phyloP scores from a whole-genome alignment of 2,329 filamentous ascomycete genomes.

The Stachybotrys chartarum region DNA sequence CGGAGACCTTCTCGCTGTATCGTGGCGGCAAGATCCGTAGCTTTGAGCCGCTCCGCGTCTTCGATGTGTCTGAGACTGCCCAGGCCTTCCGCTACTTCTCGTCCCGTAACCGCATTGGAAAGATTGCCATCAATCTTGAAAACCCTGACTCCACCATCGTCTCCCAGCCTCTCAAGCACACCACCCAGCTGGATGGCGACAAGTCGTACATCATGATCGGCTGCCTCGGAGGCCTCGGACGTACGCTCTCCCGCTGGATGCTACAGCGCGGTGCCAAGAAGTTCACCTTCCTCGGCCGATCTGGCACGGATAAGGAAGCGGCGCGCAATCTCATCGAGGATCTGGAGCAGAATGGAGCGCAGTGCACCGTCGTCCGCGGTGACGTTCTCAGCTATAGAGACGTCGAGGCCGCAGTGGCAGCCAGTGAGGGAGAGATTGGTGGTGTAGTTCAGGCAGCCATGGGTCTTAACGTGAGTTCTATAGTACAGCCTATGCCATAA shows the following conservation, averaged over 20 bases:
- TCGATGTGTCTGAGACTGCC: constrained; percentile 10
- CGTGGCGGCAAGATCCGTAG: constrained; percentile 6
- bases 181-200: constrained; percentile 3
- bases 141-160: neutral
- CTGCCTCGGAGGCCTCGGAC: constrained; percentile 18
- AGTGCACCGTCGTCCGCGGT: constrained; percentile 15
- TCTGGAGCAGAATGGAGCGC: constrained; percentile 8
- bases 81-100: constrained; percentile 27
- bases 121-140: neutral
- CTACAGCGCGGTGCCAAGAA: constrained; percentile 15
- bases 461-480: constrained; percentile 6
- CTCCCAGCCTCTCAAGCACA: constrained; percentile 1
- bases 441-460: constrained; percentile 27
- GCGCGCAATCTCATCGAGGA: constrained; percentile 9
- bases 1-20: constrained; percentile 8
- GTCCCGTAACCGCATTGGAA: constrained; percentile 25
- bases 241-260: constrained; percentile 15
- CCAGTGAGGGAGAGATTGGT: constrained; percentile 16
- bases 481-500: too few relatives aligned
- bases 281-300: constrained; percentile 20
- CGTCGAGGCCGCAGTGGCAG: constrained; percentile 13
- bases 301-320: constrained; percentile 10
- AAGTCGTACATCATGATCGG: constrained; percentile 19
- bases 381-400: constrained; percentile 19
- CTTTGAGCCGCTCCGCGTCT: constrained; percentile 6